These are phyloP conservation scores for Penicillium sp. DNA, from an alignment of 2,329 filamentous ascomycete genomes.

Conservation along the genomic window DNA sequence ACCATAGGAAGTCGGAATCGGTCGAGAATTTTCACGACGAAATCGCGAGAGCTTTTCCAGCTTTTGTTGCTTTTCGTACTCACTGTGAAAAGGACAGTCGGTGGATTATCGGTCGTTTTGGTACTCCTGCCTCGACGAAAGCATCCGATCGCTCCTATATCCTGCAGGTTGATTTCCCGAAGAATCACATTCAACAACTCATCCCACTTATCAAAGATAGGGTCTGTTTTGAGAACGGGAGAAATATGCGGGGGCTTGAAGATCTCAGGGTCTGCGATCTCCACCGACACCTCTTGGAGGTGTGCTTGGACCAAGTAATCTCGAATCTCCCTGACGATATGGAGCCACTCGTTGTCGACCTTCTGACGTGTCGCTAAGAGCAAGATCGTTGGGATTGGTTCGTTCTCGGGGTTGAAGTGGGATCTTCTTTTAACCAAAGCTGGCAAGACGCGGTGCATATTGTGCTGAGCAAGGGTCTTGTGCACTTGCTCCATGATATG, in stretches of 20 bases:
- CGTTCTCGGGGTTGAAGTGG: background rate
- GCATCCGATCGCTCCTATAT: background rate
- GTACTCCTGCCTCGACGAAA: background rate
- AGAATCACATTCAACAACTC: background rate
- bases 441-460: background rate
- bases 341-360: background rate
- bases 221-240: background rate
- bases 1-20: background rate
- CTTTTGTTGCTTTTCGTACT: background rate
- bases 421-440: background rate
- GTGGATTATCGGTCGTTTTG: background rate
- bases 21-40: background rate
- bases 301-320: no score
- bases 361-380: background rate
- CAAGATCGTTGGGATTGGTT: background rate
- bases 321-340: background rate
- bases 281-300: no score
- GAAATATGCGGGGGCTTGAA: no score
- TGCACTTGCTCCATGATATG: background rate
- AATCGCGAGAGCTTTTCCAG: background rate
- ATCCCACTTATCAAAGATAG: background rate
- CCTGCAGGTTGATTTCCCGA: background rate
- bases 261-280: background rate
- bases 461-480: background rate
- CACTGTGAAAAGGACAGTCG: background rate